These are phyloP conservation scores for Coemansia sp. DNA, from an alignment of 192 early-diverging fungal species.

Conservation along the genomic window DNA sequence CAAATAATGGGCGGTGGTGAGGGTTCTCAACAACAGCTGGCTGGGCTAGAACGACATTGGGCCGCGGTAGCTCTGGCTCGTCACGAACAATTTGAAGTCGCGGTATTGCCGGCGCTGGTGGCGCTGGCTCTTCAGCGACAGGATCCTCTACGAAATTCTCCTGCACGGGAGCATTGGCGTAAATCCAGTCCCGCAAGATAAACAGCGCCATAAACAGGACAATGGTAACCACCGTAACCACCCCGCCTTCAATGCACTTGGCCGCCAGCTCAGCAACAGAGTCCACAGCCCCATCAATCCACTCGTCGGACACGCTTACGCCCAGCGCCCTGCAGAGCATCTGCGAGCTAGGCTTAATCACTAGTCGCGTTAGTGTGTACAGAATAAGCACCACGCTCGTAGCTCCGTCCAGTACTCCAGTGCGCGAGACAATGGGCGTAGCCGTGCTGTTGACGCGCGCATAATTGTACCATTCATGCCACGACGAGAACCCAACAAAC, in stretches of 20 bases:
- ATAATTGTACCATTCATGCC: conserved; percentile 37
- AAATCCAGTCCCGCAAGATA: conserved; percentile 86
- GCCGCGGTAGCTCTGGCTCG: background rate
- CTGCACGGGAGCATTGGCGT: conserved; percentile 42
- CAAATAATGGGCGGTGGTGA: conserved; percentile 36
- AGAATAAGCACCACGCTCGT: conserved; percentile 21
- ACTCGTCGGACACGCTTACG: conserved; percentile 11
- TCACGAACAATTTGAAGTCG: background rate
- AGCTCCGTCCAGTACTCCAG: conserved; percentile 41
- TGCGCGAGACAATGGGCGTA: conserved; percentile 34
- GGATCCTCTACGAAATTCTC: conserved; percentile 44
- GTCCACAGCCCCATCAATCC: conserved; percentile 21
- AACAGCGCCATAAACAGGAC: conserved; percentile 78
- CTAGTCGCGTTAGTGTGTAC: conserved; percentile 26
- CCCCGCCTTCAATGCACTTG: conserved; percentile 83
- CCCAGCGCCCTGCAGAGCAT: conserved; percentile 15
- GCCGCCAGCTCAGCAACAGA: conserved; percentile 49
- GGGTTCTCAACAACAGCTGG: conserved; percentile 43
- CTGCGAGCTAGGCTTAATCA: conserved; percentile 7
- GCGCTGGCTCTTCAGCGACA: background rate
- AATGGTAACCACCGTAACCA: conserved; percentile 72
- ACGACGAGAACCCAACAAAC: conserved; percentile 36
- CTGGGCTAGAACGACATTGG: conserved; percentile 11
- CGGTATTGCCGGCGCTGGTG: background rate
- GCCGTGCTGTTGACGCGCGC: conserved; percentile 11